These are phyloP conservation scores for Microbotryum saponariae DNA, from an alignment of 1,284 basidiomycete genomes.

Conservation along the genomic window DNA sequence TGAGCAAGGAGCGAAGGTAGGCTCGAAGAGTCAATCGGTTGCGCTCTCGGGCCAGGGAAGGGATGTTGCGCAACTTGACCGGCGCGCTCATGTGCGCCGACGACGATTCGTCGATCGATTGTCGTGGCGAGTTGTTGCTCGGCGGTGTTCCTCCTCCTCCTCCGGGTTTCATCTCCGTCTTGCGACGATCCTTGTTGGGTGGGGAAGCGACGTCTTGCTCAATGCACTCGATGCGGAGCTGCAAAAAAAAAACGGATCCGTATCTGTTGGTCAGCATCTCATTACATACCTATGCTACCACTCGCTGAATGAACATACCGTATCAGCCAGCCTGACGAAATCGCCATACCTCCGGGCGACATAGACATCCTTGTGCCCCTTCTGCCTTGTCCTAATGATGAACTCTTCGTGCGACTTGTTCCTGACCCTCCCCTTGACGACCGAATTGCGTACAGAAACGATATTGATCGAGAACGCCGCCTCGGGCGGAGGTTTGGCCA, in stretches of 20 bases:
- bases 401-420: slow-evolving; percentile 91
- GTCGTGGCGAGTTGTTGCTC: slow-evolving; percentile 1
- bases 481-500: neutral
- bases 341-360: slow-evolving; percentile 93
- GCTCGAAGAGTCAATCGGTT: slow-evolving; percentile 90
- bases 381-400: slow-evolving; percentile 75
- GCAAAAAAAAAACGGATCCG: slow-evolving; percentile 5
- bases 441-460: slow-evolving; percentile 68
- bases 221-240: slow-evolving; percentile 77
- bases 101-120: slow-evolving; percentile 8
- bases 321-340: slow-evolving; percentile 74
- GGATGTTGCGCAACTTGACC: slow-evolving; percentile 20
- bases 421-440: slow-evolving; percentile 72
- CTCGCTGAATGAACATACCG: slow-evolving; percentile 50
- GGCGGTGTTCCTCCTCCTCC: slow-evolving; percentile 2
- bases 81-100: slow-evolving; percentile 22
- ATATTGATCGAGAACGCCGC: slow-evolving; percentile 73
- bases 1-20: slow-evolving; percentile 74
- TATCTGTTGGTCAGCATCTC: neutral
- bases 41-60: slow-evolving; percentile 72
- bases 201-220: slow-evolving; percentile 68
- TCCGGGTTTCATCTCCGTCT: slow-evolving; percentile 16
- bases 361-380: slow-evolving; percentile 64
- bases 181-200: slow-evolving; percentile 64
- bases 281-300: neutral